These are phyloP conservation scores for Alternaria sp. DNA, from an alignment of 2,329 filamentous ascomycete species.

Conservation along the genomic window DNA sequence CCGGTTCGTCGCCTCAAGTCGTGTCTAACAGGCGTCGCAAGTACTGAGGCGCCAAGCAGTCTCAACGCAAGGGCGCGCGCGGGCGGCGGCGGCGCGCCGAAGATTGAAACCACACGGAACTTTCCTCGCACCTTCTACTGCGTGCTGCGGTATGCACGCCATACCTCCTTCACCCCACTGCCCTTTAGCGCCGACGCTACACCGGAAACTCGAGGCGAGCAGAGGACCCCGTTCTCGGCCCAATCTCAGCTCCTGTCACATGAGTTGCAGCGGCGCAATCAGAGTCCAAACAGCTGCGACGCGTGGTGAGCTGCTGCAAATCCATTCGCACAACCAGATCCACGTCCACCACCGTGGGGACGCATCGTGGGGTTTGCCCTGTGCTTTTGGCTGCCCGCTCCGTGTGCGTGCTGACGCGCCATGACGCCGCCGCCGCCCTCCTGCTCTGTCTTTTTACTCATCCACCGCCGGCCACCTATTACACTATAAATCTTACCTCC, in stretches of 20 bases:
- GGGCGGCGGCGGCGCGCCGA: slow-evolving; percentile 10
- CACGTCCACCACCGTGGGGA: slow-evolving; percentile 24
- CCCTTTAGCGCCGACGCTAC: slow-evolving; percentile 5
- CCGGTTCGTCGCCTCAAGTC: not conserved
- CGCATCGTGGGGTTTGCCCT: slow-evolving; percentile 24
- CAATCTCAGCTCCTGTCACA: slow-evolving; percentile 22
- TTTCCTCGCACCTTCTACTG: slow-evolving; percentile 20
- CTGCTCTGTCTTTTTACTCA: slow-evolving; percentile 1
- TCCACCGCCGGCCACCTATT: not conserved
- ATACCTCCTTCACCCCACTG: slow-evolving; percentile 4
- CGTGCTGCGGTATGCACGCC: slow-evolving; percentile 9
- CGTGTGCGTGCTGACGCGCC: not conserved
- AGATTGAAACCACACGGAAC: slow-evolving; percentile 18
- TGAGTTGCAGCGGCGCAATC: slow-evolving; percentile 13
- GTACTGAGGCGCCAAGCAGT: slow-evolving; percentile 11
- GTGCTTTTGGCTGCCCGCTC: not conserved
- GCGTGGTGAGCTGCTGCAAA: slow-evolving; percentile 26
- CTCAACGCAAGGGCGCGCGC: slow-evolving; percentile 5
- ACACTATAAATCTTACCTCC: slow-evolving; percentile 10
- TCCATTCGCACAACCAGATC: slow-evolving; percentile 28
- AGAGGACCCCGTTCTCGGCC: slow-evolving; percentile 15
- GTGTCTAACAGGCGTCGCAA: slow-evolving; percentile 12
- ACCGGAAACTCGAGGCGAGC: slow-evolving; percentile 9
- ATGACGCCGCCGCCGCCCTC: slow-evolving; percentile 7
- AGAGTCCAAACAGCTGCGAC: slow-evolving; percentile 10